phyloP scores from a whole-genome alignment of 345 rosid genomes.

The Laguncularia racemosa region DNA sequence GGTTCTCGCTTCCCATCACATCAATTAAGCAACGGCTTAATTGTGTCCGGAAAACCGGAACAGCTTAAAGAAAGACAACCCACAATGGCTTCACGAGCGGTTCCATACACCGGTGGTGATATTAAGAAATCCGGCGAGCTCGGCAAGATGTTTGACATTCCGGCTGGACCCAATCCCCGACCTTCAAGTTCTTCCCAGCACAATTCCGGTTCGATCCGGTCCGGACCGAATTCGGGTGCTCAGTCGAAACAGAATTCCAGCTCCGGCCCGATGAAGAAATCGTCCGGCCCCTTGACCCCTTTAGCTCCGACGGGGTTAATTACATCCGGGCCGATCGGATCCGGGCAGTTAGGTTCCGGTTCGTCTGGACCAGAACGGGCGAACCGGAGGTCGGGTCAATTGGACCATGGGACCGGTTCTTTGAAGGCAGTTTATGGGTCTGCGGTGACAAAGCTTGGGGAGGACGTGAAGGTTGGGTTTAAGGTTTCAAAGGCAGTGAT shows the following conservation, averaged over 20 bases:
- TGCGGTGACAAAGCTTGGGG: conserved; percentile 60
- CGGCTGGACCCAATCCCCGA: conserved; percentile 34
- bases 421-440: conserved; percentile 66
- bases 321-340: conserved; percentile 76
- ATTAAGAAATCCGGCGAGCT: conserved; percentile 91
- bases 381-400: conserved; percentile 68
- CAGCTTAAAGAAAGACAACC: conserved; percentile 67
- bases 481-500: conserved; percentile 65
- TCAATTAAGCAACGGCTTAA: conserved; percentile 75
- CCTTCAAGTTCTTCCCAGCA: conserved; percentile 63
- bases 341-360: conserved; percentile 42
- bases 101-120: conserved; percentile 91
- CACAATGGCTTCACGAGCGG: conserved; percentile 69
- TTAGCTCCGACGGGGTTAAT: conserved; percentile 87
- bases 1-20: conserved; percentile 74
- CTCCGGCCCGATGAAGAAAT: conserved; percentile 57
- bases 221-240: conserved; percentile 72
- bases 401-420: conserved; percentile 37
- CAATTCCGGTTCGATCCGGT: conserved; percentile 75
- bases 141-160: conserved; percentile 90
- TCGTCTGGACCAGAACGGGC: background rate
- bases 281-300: conserved; percentile 64
- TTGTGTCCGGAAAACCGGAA: conserved; percentile 77
- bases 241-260: conserved; percentile 54
- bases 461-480: conserved; percentile 63